Percentiles rank a stretch among this genome's conserved stretches.
phyloP scores from a whole-genome alignment of 805 yeast genomes.

The Candida rishiriensis region DNA sequence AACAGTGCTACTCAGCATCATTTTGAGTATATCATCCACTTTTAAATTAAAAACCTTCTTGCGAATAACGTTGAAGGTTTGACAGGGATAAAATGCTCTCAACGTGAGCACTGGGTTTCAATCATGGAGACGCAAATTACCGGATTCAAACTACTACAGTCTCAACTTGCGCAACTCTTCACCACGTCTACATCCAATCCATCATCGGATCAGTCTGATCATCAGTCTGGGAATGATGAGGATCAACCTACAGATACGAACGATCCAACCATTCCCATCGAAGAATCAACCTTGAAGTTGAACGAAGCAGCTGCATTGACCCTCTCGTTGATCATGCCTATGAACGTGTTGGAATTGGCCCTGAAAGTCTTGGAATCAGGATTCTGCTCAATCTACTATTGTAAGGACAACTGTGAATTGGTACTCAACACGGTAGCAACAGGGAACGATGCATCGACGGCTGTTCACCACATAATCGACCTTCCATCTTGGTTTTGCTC shows the following conservation, averaged over 20 bases:
- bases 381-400: background rate
- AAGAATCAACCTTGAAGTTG: constrained; percentile 2
- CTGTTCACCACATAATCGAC: background rate
- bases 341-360: background rate
- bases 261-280: too few relatives aligned
- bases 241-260: too few relatives aligned
- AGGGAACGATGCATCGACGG: background rate
- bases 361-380: background rate
- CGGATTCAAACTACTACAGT: background rate
- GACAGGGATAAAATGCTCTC: too few relatives aligned
- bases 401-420: background rate
- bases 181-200: background rate
- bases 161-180: constrained; percentile 7
- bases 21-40: too few relatives aligned
- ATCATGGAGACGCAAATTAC: too few relatives aligned
- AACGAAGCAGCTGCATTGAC: constrained; percentile 14
- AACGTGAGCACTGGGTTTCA: too few relatives aligned
- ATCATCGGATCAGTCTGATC: background rate
- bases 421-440: too few relatives aligned
- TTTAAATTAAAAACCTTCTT: too few relatives aligned
- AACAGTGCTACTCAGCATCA: too few relatives aligned
- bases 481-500: background rate
- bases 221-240: too few relatives aligned
- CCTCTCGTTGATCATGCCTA: constrained; percentile 8
- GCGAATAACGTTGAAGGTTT: too few relatives aligned